Base-by-base conservation (phyloP, 2,329 filamentous ascomycete genomes). In the Emydomyces testavorans region DNA sequence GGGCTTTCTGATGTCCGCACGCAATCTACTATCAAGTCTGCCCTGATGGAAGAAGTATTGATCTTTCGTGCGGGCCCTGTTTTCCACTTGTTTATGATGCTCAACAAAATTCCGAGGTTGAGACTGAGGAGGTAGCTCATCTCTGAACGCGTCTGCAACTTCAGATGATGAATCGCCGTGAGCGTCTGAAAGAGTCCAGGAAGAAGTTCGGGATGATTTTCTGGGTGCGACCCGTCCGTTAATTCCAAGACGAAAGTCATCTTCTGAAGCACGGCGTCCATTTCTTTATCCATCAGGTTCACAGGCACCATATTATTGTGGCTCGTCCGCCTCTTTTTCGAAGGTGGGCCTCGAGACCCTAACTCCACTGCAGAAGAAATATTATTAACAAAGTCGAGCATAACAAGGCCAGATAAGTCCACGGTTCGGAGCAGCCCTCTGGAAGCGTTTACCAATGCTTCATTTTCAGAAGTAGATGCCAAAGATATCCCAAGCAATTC, bases 21-120 rank as follows among this genome's bases (percentile, higher is more conserved):
- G 68, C 89, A 95, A 60, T 93, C 89, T 41, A 96, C 88, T 47
- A 98, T 80, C 38, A 96, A 69, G 62, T 98, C 92, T 2, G 87
- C 85, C 49, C 93, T 82, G 32, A 94, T 83, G 31, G 80, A 81
- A 2, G 85, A 82, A 38, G 80, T 79, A 62, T 93, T 86, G 49
- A 94, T 81, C 50, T 77, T 76, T 34, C 62, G 60, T 40, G 62
- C 65, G 2, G 58, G 48, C 4, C 43, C 43, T 46, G 56, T 60
- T 65, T 84, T 85, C 58, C 85, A 82, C 0, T 79, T 79, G 50
- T 87, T 83, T 56, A 96, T 80, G 67, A 96, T 94, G 35, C 83
- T 80, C 43, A 90, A 72, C 28, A 98, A 73, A 57, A 85, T 88
- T 54, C 83, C 79, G 32, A 98, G 75, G 6, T 92, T 80, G 45